Evolutionary conservation across 73 alveolate genomes (phyloP), one percentile per base, ranked within the genome.

Genomic region (Urostyla sp.): DNA sequence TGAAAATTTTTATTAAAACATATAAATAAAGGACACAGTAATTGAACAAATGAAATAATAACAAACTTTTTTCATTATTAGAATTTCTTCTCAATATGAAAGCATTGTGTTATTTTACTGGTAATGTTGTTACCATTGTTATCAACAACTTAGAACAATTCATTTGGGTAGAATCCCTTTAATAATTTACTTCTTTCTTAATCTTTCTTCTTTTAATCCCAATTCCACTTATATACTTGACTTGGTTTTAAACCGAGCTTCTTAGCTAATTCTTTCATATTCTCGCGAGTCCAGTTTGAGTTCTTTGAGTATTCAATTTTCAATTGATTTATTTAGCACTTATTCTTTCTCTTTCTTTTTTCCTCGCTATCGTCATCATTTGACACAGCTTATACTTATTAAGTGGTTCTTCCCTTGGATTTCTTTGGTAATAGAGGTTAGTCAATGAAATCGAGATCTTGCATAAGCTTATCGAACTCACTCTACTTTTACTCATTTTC

Each of bases 161-260:
- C 76, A 59, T 36, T 59, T 52, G 76, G 76, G 55, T 59, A 59
- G 76, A 8, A 36, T 34, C 15, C n/a, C 24, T 32, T 59, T 34
- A 35, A 35, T 32, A 59, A 35, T 20, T 59, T 59, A n/a, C 26
- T 3, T 20, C 37, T 55, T 15, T 59, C 76, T 18, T n/a, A n/a
- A 4, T 28, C 76, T 20, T 59, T 59, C 76, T 59, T 59, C 56
- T 34, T 81, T 49, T 81, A 67, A 38, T 81, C 91, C 91, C 91
- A 81, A 60, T 69, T 56, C 91, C 91, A 81, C 55, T 81, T 81
- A 53, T 81, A 81, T 18, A 81, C 91, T 48, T 81, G 74, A 0
- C 86, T 52, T 6, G 83, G 58, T 28, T 43, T 57, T 10, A 81
- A 49, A 6, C 82, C 80, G 16, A 74, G 55, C 52, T 73, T 52